These are phyloP conservation scores for Penicillium lividum DNA, from an alignment of 495 filamentous ascomycete genomes.

Conservation along the genomic window DNA sequence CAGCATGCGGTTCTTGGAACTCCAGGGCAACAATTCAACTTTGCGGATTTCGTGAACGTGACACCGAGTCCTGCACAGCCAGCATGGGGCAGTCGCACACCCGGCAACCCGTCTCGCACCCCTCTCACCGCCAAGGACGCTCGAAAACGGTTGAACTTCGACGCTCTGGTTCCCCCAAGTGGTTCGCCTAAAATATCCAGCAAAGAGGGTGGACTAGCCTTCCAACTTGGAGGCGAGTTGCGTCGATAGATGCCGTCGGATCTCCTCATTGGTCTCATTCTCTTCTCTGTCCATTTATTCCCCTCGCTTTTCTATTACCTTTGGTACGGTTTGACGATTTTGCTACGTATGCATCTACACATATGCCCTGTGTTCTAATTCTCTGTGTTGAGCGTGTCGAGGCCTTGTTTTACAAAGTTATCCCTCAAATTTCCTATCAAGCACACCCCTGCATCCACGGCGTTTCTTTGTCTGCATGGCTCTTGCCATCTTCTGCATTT, in stretches of 20 bases:
- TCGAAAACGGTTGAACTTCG: conserved; percentile 67
- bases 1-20: conserved; percentile 67
- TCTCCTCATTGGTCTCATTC: conserved; percentile 3
- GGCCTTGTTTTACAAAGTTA: neutral
- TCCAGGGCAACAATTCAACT: conserved; percentile 77
- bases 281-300: conserved; percentile 26
- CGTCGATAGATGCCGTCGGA: conserved; percentile 27
- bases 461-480: conserved; percentile 5
- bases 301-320: neutral
- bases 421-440: neutral
- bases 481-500: neutral
- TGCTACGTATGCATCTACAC: conserved; percentile 28
- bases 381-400: neutral
- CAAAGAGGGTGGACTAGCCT: conserved; percentile 35
- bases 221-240: conserved; percentile 49
- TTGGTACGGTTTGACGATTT: conserved; percentile 34
- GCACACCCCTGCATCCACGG: conserved; percentile 4
- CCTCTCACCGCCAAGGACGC: conserved; percentile 57
- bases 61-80: conserved; percentile 93
- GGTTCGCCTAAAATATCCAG: conserved; percentile 31
- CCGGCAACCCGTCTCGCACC: conserved; percentile 58
- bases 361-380: neutral
- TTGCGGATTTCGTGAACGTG: conserved; percentile 95
- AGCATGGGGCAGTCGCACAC: conserved; percentile 66
- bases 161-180: conserved; percentile 58